Evolutionary conservation across 768 basidiomycete species (phyloP), one percentile per base, ranked within the genome.

Genomic region (Amyloporia xantha): DNA sequence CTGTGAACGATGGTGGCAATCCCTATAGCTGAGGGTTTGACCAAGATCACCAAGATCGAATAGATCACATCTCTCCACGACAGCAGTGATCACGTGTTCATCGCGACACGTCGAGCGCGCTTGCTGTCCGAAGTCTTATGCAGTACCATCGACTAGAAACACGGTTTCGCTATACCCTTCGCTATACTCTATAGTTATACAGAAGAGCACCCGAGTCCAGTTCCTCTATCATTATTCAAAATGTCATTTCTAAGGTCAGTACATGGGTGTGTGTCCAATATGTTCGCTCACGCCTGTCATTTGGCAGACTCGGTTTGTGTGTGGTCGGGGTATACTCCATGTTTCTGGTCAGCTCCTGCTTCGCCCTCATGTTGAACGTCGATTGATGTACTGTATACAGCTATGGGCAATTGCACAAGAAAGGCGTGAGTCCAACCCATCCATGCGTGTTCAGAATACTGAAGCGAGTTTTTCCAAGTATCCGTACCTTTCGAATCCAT

Each of bases 341-440:
- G 77, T 97, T 96, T 65, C 72, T 97, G 56, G 87, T 87, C 59
- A 66, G 84, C 63, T 10, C 37, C 38, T n/a, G 41, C 19, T 17
- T 44, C 44, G 30, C 42, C 7, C 1, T 17, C 11, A 13, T 17
- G 44, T 28, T 23, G 41, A 41, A 41, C 35, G 37, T 20, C 17
- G 50, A 38, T 21, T 47, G n/a, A 39, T 35, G 23, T 6, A 13
- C 10, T 3, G 17, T 40, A 7, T n/a, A 6, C 55, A 91, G 90
- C 65, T 91, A 43, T 91, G 91, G 91, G 92, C 89, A 10, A 79
- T 94, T 38, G 89, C 91, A 7, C 96, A 99, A 71, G 96, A 98
- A 71, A 76, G 94, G 67, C 65, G 94, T 96, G 66, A 59, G 80
- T 67, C n/a, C n/a, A n/a, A n/a, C n/a, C n/a, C n/a, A n/a, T n/a